phyloP scores from a whole-genome alignment of 2,329 filamentous ascomycete genomes.

The Sordariomycetes sp. region DNA sequence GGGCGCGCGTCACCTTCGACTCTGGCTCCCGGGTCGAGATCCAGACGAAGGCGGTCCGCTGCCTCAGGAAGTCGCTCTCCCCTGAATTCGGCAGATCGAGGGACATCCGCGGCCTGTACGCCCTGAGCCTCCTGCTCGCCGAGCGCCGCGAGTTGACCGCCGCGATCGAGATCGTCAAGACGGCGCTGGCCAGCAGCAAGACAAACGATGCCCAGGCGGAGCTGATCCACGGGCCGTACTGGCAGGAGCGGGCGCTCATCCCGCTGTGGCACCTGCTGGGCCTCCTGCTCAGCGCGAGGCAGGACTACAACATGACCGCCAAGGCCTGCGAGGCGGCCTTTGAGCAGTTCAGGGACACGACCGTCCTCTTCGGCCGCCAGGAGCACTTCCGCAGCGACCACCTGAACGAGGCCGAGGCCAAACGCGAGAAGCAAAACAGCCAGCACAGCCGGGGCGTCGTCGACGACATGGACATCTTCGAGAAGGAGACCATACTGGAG shows the following conservation, averaged over 20 bases:
- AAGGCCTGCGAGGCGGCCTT: constrained; percentile 84
- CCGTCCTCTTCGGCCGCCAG: constrained; percentile 56
- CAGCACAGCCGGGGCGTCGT: constrained; percentile 32
- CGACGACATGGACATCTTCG: constrained; percentile 70
- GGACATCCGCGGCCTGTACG: constrained; percentile 69
- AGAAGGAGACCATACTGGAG: constrained; percentile 83
- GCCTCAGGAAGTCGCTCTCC: constrained; percentile 62
- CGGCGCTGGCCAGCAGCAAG: constrained; percentile 55
- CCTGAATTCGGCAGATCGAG: constrained; percentile 54
- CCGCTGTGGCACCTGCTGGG: constrained; percentile 88
- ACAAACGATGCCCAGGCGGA: constrained; percentile 31
- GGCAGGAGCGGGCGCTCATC: constrained; percentile 57
- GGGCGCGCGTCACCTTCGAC: constrained; percentile 74
- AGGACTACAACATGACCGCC: constrained; percentile 72
- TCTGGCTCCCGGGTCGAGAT: constrained; percentile 59
- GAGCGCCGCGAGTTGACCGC: constrained; percentile 72
- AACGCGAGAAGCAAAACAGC: constrained; percentile 9
- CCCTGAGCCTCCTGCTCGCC: constrained; percentile 73
- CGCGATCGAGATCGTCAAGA: constrained; percentile 75
- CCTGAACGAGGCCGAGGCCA: constrained; percentile 42
- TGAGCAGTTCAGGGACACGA: constrained; percentile 71
- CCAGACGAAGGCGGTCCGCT: constrained; percentile 67
- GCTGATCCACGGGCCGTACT: constrained; percentile 36
- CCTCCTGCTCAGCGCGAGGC: constrained; percentile 72
- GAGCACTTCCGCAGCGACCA: constrained; percentile 56